These are phyloP conservation scores for Remersonia thermophila DNA, from an alignment of 2,329 filamentous ascomycete species.

Conservation along the genomic window DNA sequence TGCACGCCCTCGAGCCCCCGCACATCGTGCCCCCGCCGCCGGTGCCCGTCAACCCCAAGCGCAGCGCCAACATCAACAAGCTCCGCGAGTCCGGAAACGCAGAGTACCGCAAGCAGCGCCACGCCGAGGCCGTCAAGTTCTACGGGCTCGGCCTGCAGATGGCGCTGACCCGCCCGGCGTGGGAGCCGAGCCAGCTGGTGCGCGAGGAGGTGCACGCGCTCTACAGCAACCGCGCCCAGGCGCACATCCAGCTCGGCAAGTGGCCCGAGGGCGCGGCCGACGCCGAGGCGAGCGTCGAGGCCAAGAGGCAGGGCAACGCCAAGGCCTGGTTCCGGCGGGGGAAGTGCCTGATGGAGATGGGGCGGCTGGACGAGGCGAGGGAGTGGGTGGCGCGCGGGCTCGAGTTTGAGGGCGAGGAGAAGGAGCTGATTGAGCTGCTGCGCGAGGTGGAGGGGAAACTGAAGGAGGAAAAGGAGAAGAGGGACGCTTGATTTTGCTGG, in stretches of 20 bases:
- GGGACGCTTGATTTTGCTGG: constrained; percentile 8
- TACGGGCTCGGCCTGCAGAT: constrained; percentile 85
- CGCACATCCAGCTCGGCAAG: constrained; percentile 66
- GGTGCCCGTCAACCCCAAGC: constrained; percentile 84
- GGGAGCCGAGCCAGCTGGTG: constrained; percentile 77
- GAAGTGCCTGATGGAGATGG: constrained; percentile 83
- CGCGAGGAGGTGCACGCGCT: constrained; percentile 72
- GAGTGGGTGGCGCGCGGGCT: constrained; percentile 66
- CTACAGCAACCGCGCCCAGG: constrained; percentile 81
- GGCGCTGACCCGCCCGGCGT: constrained; percentile 67
- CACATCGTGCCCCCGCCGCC: constrained; percentile 68
- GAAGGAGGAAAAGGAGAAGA: constrained; percentile 25
- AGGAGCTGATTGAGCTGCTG: constrained; percentile 49
- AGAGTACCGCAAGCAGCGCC: constrained; percentile 66
- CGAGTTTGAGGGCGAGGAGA: constrained; percentile 68
- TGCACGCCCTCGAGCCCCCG: constrained; percentile 53
- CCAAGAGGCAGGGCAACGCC: constrained; percentile 72
- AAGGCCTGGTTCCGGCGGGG: constrained; percentile 93
- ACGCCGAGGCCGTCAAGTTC: constrained; percentile 63
- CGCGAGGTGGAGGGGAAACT: constrained; percentile 46
- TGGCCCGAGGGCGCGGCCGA: constrained; percentile 86
- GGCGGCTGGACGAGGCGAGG: constrained; percentile 65
- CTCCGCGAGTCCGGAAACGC: constrained; percentile 79
- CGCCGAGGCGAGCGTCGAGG: constrained; percentile 77
- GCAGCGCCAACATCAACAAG: constrained; percentile 76